Conservation (phyloP, 1,284 basidiomycete genomes). For the Peniophora sp. region DNA sequence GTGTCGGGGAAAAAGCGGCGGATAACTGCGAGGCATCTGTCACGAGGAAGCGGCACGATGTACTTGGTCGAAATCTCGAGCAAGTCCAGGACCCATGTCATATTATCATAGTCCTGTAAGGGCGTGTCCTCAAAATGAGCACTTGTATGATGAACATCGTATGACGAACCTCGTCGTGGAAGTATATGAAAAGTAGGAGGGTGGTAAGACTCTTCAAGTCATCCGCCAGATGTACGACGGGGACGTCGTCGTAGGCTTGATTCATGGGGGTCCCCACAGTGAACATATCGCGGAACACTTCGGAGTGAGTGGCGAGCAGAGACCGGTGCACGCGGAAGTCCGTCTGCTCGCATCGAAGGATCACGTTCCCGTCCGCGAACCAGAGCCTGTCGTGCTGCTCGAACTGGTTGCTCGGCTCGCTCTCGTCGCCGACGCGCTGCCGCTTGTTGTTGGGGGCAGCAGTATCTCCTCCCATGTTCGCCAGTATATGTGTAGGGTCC, state of each 20-base stretch:
- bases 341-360: neutral
- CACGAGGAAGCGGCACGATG: neutral
- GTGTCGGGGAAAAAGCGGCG: too few relatives aligned
- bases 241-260: neutral
- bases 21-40: too few relatives aligned
- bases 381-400: neutral
- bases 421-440: too few relatives aligned
- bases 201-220: neutral
- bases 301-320: neutral
- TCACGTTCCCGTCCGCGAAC: conserved; percentile 1
- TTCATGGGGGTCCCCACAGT: neutral
- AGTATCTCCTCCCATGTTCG: too few relatives aligned
- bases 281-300: conserved; percentile 1
- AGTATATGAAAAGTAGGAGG: neutral
- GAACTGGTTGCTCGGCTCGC: too few relatives aligned
- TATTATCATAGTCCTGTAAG: neutral
- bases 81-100: neutral
- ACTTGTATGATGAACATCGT: neutral
- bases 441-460: too few relatives aligned
- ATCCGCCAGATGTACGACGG: neutral
- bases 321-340: conserved; percentile 1
- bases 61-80: neutral
- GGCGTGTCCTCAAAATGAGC: neutral
- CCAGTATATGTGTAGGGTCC: too few relatives aligned
- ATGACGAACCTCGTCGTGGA: neutral